Conservation (phyloP, 2,329 filamentous ascomycete genomes). For the Aspergillus fumigatiaffinis region DNA sequence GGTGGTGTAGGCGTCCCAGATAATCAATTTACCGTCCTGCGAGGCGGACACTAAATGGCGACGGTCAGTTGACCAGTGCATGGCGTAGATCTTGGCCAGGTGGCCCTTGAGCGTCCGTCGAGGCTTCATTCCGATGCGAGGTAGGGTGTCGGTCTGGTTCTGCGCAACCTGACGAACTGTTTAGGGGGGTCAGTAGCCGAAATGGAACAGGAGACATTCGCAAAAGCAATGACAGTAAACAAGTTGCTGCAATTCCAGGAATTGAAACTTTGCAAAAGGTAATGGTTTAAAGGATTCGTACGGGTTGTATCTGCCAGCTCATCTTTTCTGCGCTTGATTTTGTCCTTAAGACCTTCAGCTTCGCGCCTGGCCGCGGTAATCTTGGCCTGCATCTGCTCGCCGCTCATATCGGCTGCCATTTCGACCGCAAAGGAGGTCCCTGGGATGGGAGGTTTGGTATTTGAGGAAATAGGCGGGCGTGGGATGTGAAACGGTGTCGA, state of each 20-base stretch:
- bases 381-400: constrained; percentile 77
- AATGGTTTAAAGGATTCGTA: constrained; percentile 52
- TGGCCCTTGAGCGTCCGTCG: constrained; percentile 96
- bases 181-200: constrained; percentile 23
- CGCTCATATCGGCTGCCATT: constrained; percentile 48
- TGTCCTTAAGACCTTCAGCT: constrained; percentile 94
- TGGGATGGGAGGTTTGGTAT: constrained; percentile 19
- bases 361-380: constrained; percentile 91
- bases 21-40: constrained; percentile 98
- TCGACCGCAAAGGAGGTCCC: constrained; percentile 26
- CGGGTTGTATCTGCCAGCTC: constrained; percentile 95
- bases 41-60: constrained; percentile 96
- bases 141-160: constrained; percentile 86
- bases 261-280: not conserved
- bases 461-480: constrained; percentile 11
- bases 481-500: constrained; percentile 10
- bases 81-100: constrained; percentile 98
- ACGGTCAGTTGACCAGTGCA: constrained; percentile 99
- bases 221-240: not conserved
- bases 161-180: constrained; percentile 88
- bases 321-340: constrained; percentile 99
- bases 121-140: constrained; percentile 94
- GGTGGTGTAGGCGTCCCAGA: constrained; percentile 99
- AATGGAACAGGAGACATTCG: not conserved
- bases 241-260: not conserved